Evolutionary conservation across 2,329 filamentous ascomycete genomes (phyloP).

Genomic region (Berkeleyomyces rouxiae): DNA sequence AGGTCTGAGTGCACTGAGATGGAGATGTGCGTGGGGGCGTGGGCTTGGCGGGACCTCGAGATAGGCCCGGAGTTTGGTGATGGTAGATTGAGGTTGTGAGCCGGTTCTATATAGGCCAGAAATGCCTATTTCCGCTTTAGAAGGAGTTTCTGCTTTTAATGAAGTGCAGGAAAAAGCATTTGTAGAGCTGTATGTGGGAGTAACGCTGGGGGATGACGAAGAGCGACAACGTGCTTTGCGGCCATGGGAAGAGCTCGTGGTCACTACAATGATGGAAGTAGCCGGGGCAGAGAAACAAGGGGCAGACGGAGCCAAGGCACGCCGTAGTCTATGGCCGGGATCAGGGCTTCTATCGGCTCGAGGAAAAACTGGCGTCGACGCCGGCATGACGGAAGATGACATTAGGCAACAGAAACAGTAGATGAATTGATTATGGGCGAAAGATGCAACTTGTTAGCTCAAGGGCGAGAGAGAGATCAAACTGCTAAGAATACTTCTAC

Average conservation of each 20-base stretch:
- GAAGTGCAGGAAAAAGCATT: not conserved
- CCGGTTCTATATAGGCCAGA: too few relatives aligned
- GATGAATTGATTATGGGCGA: too few relatives aligned
- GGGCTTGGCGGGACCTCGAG: not conserved
- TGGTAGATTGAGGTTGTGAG: not conserved
- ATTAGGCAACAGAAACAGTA: not conserved
- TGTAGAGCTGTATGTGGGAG: not conserved
- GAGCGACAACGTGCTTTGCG: not conserved
- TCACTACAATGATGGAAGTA: not conserved
- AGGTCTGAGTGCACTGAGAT: slow-evolving; percentile 25
- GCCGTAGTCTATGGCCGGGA: not conserved
- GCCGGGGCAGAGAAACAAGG: not conserved
- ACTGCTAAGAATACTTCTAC: too few relatives aligned
- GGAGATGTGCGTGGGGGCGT: slow-evolving; percentile 16
- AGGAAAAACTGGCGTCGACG: not conserved
- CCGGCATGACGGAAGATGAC: not conserved
- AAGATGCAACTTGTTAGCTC: too few relatives aligned
- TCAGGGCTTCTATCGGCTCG: not conserved
- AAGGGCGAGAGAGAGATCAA: too few relatives aligned
- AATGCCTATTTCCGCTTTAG: too few relatives aligned
- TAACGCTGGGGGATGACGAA: not conserved
- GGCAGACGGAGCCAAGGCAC: not conserved
- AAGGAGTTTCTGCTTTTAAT: too few relatives aligned
- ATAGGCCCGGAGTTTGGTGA: not conserved
- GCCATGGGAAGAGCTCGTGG: not conserved